Conservation (phyloP, 176 grass and related monocot genomes). For the Secale cereale region DNA sequence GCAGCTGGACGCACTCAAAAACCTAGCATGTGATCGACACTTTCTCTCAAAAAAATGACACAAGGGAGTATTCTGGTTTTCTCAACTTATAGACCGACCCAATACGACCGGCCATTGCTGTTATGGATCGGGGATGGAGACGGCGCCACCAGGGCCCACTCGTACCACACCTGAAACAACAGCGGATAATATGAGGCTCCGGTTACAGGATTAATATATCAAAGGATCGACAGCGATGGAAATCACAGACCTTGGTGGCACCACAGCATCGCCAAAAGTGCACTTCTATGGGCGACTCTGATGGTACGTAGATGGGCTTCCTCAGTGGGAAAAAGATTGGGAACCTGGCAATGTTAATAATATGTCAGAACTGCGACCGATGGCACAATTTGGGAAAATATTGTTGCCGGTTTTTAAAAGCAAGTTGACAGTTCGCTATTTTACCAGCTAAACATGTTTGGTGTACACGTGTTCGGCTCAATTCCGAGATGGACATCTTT, state of each 20-base stretch:
- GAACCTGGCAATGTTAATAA: conserved; percentile 52
- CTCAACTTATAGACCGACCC: conserved; percentile 72
- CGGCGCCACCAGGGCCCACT: conserved; percentile 76
- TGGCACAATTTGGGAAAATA: background rate
- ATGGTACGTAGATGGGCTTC: conserved; percentile 62
- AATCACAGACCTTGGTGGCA: conserved; percentile 57
- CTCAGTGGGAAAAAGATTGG: conserved; percentile 93
- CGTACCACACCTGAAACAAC: conserved; percentile 81
- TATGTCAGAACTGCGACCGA: background rate
- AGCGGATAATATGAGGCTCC: background rate
- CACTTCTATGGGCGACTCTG: conserved; percentile 64
- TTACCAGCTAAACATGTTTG: conserved; percentile 99
- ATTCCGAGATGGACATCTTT: conserved; percentile 97
- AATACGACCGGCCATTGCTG: conserved; percentile 88
- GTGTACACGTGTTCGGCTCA: conserved; percentile 84
- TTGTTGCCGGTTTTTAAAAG: background rate
- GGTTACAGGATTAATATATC: background rate
- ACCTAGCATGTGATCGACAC: background rate
- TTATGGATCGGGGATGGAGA: conserved; percentile 80
- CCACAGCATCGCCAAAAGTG: conserved; percentile 91
- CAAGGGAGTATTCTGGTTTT: background rate
- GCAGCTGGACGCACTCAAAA: background rate
- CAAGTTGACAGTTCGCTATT: background rate
- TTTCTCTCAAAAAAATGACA: background rate
- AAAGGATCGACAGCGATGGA: background rate